Conservation (phyloP, 768 basidiomycete genomes). For the Leccinum disarticulatum region DNA sequence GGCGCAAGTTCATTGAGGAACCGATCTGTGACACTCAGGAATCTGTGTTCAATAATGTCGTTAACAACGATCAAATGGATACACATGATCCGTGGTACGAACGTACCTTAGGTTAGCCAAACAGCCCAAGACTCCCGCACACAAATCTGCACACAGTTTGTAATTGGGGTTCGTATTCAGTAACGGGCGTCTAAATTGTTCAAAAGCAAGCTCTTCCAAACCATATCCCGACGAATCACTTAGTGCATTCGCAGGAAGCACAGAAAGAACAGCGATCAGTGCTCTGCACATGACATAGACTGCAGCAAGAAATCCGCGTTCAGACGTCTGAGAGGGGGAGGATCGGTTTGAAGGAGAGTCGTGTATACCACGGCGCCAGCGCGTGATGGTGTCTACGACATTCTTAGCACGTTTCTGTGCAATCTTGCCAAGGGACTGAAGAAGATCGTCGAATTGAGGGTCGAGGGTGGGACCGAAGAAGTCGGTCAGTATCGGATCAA, state of each 20-base stretch:
- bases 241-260: constrained; percentile 72
- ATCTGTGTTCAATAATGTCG: constrained; percentile 43
- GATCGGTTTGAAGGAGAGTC: constrained; percentile 48
- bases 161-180: constrained; percentile 71
- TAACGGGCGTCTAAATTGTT: constrained; percentile 72
- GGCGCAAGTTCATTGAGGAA: constrained; percentile 80
- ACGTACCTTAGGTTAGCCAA: constrained; percentile 77
- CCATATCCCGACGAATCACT: constrained; percentile 75
- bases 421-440: constrained; percentile 83
- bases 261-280: constrained; percentile 72
- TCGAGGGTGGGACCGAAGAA: constrained; percentile 75
- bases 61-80: not conserved
- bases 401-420: constrained; percentile 82
- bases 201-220: constrained; percentile 87
- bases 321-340: constrained; percentile 38
- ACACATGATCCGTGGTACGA: not conserved
- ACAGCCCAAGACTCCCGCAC: constrained; percentile 81
- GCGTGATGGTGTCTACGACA: constrained; percentile 83
- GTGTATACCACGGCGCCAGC: constrained; percentile 80
- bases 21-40: constrained; percentile 89
- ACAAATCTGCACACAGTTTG: constrained; percentile 77
- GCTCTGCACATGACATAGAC: constrained; percentile 91
- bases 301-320: constrained; percentile 77
- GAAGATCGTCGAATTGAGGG: constrained; percentile 75
- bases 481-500: constrained; percentile 63